Base-by-base conservation (phyloP, 805 yeast species). In the Candida montana region DNA sequence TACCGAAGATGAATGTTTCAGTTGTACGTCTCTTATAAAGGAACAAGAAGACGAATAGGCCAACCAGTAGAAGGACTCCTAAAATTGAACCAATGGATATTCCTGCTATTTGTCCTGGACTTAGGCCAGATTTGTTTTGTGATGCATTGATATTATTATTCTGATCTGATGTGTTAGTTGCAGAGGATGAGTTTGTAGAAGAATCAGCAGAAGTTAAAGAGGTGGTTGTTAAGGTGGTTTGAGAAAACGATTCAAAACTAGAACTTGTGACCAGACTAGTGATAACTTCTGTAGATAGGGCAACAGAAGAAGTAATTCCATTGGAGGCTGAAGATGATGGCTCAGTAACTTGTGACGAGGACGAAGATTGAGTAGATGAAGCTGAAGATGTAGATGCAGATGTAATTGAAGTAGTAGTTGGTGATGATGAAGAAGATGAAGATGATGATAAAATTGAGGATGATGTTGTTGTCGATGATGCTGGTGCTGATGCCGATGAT, bases 371-470 rank as follows among this genome's bases (percentile, higher is more conserved):
- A 21, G 24, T 9, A 7, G 9, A 9, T 9, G 9, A 21, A 21
- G 24, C 24, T 21, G 24, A 9, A 21, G 33, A n/a, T 30, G 33
- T 9, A 26, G 29, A 26, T 26, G 29, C n/a, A 23, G 26, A 10
- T 23, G 31, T 8, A 29, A 8, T 29, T 8, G 31, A 29, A 29
- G n/a, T 29, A 7, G 43, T 30, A n/a, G 49, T 16, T 13, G 54
- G 26, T n/a, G 50, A 28, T 19, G 48, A n/a, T 20, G 51, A 27
- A 11, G 54, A 21, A 6, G 52, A 37, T 7, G 49, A 19, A 7
- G 52, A 28, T 13, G 54, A 16, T 29, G 31, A 29, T 29, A n/a
- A 29, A 15, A 12, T 7, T 13, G 31, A 29, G 7, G 17, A 23
- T 23, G 26, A 23, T 7, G 26, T 7, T 7, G 26, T 7, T 23